Evolutionary conservation across 2,329 filamentous ascomycete genomes (phyloP), one percentile per base, ranked within the genome.

Genomic region (Byssochlamys sp.): DNA sequence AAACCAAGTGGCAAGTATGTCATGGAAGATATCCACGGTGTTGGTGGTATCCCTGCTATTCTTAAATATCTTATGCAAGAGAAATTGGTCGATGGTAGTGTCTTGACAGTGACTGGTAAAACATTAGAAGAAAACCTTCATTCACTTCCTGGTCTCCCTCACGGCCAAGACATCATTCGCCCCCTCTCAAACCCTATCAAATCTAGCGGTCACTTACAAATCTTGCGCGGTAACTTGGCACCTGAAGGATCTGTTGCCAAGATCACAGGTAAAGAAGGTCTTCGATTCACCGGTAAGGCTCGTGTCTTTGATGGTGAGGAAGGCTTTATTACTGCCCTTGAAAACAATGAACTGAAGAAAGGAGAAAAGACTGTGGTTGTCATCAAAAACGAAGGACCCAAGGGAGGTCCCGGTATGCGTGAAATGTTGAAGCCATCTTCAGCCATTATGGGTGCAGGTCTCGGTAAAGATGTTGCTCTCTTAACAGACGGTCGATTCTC

Each of bases 361-460:
- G 85, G 85, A 55, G 86, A 89, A 68, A 89, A 89, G 75, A 88
- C 84, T 0, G 87, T 90, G 48, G 85, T 89, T 31, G 84, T 90
- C 55, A 89, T 90, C 71, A 83, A 87, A 51, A 89, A 89, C 70
- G 84, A 87, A 66, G 86, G 86, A 1, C 86, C 86, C 48, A 88
- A 87, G 73, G 86, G 86, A 57, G 86, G 85, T 1, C 86, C 86
- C 0, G 86, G 86, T 58, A 89, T 89, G 86, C 85, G 73, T 61
- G 86, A 89, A 75, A 88, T 88, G 84, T 72, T 89, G 65, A 89
- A 89, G 71, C 85, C 86, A 54, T 84, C 80, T 54, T 84, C 84
- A 12, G 85, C 85, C 29, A 86, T 89, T 69, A 89, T 89, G 86
- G 86, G 86, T n/a, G 84, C 84, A 24, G 86, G 86, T 14, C 80